A percentile compares a stretch with the other conserved stretches of the same genome.
These are phyloP conservation scores for Calocera cornea DNA, from an alignment of 768 basidiomycete species.

Conservation along the genomic window DNA sequence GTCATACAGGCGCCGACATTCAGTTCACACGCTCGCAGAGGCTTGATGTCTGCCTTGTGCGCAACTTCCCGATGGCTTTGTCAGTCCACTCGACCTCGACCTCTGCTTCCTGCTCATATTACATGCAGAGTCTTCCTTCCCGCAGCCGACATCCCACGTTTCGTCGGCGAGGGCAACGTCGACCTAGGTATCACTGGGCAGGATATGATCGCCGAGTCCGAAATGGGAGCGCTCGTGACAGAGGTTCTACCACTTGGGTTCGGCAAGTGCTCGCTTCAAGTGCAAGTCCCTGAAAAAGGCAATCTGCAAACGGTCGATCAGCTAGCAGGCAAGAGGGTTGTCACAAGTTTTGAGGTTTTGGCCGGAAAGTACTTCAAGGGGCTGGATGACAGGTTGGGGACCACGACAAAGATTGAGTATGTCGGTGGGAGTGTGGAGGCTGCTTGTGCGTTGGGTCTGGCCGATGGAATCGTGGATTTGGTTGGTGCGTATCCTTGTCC, in stretches of 20 bases:
- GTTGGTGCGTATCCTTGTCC: conserved; percentile 49
- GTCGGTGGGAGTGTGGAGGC: conserved; percentile 97
- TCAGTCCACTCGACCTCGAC: conserved; percentile 28
- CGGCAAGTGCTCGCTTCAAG: conserved; percentile 70
- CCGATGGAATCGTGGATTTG: conserved; percentile 96
- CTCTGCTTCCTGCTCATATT: neutral
- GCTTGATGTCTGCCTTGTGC: conserved; percentile 84
- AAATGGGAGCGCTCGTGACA: conserved; percentile 63
- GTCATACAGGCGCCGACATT: conserved; percentile 70
- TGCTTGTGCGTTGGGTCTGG: conserved; percentile 88
- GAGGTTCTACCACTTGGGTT: conserved; percentile 78
- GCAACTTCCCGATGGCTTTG: conserved; percentile 91
- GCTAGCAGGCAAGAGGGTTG: conserved; percentile 81
- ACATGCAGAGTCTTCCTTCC: conserved; percentile 78
- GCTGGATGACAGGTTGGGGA: conserved; percentile 39
- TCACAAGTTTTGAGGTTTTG: conserved; percentile 89
- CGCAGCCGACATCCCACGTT: conserved; percentile 92
- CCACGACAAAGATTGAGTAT: conserved; percentile 74
- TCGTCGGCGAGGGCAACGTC: conserved; percentile 94
- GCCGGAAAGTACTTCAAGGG: conserved; percentile 61
- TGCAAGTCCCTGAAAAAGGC: conserved; percentile 77
- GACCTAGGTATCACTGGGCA: conserved; percentile 96
- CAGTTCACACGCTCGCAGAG: conserved; percentile 79
- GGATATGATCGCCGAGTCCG: conserved; percentile 86
- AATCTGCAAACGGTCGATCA: conserved; percentile 58